phyloP scores from a whole-genome alignment of 2,329 filamentous ascomycete species.

The Dichotomopilus funicola region DNA sequence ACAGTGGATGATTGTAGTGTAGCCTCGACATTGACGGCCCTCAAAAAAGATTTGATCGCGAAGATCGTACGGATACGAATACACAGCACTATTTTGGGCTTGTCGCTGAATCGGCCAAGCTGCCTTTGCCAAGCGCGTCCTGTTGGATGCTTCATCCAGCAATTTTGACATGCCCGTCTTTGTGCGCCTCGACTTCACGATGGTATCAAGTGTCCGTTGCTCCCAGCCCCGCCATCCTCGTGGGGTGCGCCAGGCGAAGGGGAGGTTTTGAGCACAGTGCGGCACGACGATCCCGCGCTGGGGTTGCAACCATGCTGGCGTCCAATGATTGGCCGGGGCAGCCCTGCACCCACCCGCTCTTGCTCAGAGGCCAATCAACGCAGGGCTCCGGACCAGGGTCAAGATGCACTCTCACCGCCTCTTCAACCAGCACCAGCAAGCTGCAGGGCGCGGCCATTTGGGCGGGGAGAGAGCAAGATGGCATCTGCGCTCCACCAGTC shows the following conservation, averaged over 20 bases:
- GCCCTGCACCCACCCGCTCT: slow-evolving; percentile 19
- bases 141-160: no score
- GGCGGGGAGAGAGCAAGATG: slow-evolving; percentile 1
- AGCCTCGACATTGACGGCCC: no score
- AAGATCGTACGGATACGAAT: no score
- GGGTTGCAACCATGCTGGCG: slow-evolving; percentile 6
- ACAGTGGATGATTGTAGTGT: no score
- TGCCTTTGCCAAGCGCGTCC: no score
- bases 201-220: not conserved
- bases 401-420: slow-evolving; percentile 27
- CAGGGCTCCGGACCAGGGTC: slow-evolving; percentile 17
- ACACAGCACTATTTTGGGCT: no score
- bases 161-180: no score
- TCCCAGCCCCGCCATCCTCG: not conserved
- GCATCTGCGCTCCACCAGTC: slow-evolving; percentile 7
- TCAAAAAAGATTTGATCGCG: no score
- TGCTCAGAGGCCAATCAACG: slow-evolving; percentile 19
- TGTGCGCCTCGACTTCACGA: not conserved
- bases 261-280: slow-evolving; percentile 22
- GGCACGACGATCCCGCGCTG: slow-evolving; percentile 13
- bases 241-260: not conserved
- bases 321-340: slow-evolving; percentile 18
- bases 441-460: slow-evolving; percentile 11
- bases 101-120: no score
- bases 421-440: slow-evolving; percentile 23